phyloP scores from a whole-genome alignment of 2,329 filamentous ascomycete genomes.

The Coleophoma cylindrospora region DNA sequence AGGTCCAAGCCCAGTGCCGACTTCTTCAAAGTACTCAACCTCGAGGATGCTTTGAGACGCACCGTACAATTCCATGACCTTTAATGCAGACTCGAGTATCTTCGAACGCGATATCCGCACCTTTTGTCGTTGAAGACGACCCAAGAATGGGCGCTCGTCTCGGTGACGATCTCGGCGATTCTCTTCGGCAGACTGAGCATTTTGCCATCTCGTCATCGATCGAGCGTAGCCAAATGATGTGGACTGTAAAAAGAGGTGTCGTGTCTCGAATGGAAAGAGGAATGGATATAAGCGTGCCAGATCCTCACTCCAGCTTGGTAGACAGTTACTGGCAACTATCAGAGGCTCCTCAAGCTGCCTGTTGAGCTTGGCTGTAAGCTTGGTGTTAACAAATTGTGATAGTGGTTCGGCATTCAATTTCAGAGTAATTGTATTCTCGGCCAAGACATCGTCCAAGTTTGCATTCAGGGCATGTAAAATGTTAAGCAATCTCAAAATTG shows the following conservation, averaged over 20 bases:
- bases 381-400: constrained; percentile 96
- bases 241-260: constrained; percentile 93
- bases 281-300: constrained; percentile 91
- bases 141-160: constrained; percentile 87
- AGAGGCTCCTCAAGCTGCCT: constrained; percentile 93
- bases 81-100: constrained; percentile 92
- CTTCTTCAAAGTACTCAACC: constrained; percentile 98
- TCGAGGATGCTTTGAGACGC: constrained; percentile 94
- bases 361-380: constrained; percentile 95
- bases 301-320: constrained; percentile 95
- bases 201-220: constrained; percentile 98
- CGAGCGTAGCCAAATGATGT: constrained; percentile 97
- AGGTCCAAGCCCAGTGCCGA: constrained; percentile 90
- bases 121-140: constrained; percentile 89
- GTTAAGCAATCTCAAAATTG: constrained; percentile 81
- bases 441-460: constrained; percentile 85
- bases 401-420: constrained; percentile 76
- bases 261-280: constrained; percentile 95
- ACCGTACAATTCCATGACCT: constrained; percentile 98
- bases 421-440: constrained; percentile 67
- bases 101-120: constrained; percentile 95
- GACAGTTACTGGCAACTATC: constrained; percentile 93
- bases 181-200: constrained; percentile 77
- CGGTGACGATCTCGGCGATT: constrained; percentile 73
- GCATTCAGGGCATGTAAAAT: constrained; percentile 90